Percentiles rank a stretch among this genome's conserved stretches.
These are phyloP conservation scores for Populus deltoides DNA, from an alignment of 345 rosid species.

Conservation along the genomic window DNA sequence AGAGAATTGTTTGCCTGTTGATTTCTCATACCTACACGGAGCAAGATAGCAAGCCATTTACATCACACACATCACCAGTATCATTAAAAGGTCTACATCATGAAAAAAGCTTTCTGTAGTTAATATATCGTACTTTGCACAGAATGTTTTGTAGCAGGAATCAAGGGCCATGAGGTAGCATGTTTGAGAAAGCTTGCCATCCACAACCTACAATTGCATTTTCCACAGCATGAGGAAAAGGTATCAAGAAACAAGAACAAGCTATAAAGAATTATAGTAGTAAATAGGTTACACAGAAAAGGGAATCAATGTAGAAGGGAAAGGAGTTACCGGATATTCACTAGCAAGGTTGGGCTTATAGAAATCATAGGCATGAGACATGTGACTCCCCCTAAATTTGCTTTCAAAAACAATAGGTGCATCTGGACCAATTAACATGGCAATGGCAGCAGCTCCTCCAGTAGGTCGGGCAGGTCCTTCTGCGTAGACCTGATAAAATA, in stretches of 20 bases:
- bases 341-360: conserved; percentile 99
- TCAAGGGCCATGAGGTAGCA: conserved; percentile 99
- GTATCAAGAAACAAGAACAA: not conserved
- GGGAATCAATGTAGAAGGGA: conserved; percentile 5
- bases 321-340: conserved; percentile 84
- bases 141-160: conserved; percentile 76
- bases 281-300: not conserved
- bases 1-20: conserved; percentile 79
- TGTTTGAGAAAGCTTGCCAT: conserved; percentile 98
- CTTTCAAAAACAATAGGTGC: conserved; percentile 95
- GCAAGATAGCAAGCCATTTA: conserved; percentile 8
- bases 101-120: not conserved
- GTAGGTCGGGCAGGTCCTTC: conserved; percentile 99
- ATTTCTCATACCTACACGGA: conserved; percentile 70
- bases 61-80: conserved; percentile 1
- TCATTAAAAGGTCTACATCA: not conserved
- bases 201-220: conserved; percentile 73
- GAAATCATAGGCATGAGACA: conserved; percentile 98
- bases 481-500: conserved; percentile 81
- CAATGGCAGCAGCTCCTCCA: conserved; percentile 99
- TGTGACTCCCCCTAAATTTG: conserved; percentile 89
- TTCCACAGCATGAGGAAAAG: not conserved
- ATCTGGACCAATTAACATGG: conserved; percentile 87
- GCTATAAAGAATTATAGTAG: not conserved
- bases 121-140: conserved; percentile 62